Evolutionary conservation across 257 asterid genomes (phyloP).

Genomic region (Plectranthus barbatus): DNA sequence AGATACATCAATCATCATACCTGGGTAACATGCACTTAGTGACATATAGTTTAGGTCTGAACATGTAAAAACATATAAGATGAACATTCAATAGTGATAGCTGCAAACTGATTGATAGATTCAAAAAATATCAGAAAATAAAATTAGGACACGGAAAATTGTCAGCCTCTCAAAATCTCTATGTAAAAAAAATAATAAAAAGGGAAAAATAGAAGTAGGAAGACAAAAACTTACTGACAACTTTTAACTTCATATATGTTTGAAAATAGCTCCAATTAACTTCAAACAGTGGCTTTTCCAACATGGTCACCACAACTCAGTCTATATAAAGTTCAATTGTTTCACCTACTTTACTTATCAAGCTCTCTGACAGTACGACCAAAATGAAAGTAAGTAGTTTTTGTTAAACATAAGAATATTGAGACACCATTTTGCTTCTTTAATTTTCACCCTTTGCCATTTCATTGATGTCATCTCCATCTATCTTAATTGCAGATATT

Average conservation of each 20-base stretch:
- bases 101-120: neutral
- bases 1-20: neutral
- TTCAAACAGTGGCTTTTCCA: constrained; percentile 3
- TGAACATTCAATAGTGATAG: neutral
- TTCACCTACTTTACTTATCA: constrained; percentile 18
- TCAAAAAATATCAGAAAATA: neutral
- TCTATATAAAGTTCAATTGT: constrained; percentile 27
- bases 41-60: constrained; percentile 1
- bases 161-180: constrained; percentile 1
- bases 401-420: constrained; percentile 3
- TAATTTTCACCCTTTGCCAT: neutral
- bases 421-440: neutral
- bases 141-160: neutral
- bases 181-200: neutral
- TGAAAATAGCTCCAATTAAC: neutral
- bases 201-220: neutral
- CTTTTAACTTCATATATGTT: neutral
- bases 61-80: constrained; percentile 2
- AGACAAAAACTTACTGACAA: neutral
- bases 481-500: constrained; percentile 57
- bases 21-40: constrained; percentile 16
- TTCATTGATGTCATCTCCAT: constrained; percentile 7
- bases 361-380: constrained; percentile 17
- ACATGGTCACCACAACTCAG: constrained; percentile 3
- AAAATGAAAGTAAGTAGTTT: constrained; percentile 57